phyloP scores from a whole-genome alignment of 2,329 filamentous ascomycete genomes.

The Colletotrichum incanum region DNA sequence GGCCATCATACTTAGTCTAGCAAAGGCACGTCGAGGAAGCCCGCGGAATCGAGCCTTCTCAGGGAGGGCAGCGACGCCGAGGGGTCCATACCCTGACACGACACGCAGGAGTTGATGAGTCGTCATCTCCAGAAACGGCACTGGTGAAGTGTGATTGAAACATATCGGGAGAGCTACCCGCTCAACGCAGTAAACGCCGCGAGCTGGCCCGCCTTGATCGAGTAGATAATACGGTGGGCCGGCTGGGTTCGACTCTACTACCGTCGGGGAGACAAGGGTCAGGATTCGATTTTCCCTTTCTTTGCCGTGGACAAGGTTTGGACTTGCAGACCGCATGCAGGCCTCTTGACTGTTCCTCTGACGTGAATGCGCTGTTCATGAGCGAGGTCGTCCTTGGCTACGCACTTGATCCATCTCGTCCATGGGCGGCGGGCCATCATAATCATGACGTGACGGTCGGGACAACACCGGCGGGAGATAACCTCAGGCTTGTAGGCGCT shows the following conservation, averaged over 20 bases:
- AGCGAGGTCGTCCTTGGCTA: neutral
- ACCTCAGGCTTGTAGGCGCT: neutral
- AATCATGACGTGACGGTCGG: neutral
- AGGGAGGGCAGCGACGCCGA: neutral
- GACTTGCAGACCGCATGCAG: neutral
- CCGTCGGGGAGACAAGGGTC: neutral
- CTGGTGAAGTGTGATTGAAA: neutral
- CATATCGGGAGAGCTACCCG: neutral
- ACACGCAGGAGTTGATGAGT: neutral
- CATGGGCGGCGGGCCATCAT: neutral
- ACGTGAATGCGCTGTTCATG: neutral
- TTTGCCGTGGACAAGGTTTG: neutral
- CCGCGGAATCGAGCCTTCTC: neutral
- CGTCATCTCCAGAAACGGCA: neutral
- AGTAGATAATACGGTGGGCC: neutral
- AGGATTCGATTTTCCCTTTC: neutral
- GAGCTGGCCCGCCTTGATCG: neutral
- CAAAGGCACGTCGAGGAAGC: neutral
- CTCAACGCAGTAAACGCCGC: neutral
- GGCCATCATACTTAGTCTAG: neutral
- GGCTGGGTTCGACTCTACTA: neutral
- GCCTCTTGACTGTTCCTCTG: neutral
- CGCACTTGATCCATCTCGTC: neutral
- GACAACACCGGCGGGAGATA: neutral
- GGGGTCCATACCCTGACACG: neutral